Percentiles rank a stretch among this genome's conserved stretches.
Conservation (phyloP, 441 rosid species). For the Kokia cookei region DNA sequence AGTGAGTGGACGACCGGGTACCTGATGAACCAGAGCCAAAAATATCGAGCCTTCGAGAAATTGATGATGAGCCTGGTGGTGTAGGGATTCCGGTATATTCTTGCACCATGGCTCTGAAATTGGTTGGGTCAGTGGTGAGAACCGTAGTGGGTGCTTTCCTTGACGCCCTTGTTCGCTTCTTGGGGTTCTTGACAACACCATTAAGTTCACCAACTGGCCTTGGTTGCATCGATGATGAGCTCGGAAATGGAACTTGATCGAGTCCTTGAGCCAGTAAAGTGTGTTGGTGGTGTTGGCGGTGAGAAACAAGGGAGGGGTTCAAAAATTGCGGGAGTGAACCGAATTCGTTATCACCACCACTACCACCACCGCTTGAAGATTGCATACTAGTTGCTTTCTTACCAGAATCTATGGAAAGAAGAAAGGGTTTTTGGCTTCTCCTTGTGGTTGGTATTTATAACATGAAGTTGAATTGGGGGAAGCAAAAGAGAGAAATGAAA, state of each 20-base stretch:
- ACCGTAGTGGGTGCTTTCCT: conserved; percentile 88
- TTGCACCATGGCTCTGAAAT: conserved; percentile 91
- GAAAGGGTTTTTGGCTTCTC: neutral
- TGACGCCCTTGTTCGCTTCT: conserved; percentile 84
- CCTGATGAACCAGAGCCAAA: conserved; percentile 41
- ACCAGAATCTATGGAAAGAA: conserved; percentile 39
- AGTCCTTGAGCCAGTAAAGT: conserved; percentile 12
- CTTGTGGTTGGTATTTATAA: conserved; percentile 38
- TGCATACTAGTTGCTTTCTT: conserved; percentile 65
- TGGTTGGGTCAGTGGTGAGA: conserved; percentile 83
- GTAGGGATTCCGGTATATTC: conserved; percentile 88
- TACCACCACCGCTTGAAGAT: conserved; percentile 61
- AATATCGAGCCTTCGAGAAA: conserved; percentile 60
- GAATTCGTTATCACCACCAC: conserved; percentile 52
- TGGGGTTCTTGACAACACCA: conserved; percentile 48
- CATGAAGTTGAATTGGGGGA: neutral
- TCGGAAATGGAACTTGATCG: conserved; percentile 12
- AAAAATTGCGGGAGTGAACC: conserved; percentile 42
- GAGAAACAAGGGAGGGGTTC: conserved; percentile 20
- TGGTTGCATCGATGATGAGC: conserved; percentile 25
- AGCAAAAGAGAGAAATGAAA: conserved; percentile 17
- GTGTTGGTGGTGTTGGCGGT: too few relatives aligned
- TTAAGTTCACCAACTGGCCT: conserved; percentile 8
- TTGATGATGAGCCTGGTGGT: conserved; percentile 50
- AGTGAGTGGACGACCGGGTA: conserved; percentile 30